These are phyloP conservation scores for Alternaria viburni DNA, from an alignment of 2,329 filamentous ascomycete species.

Conservation along the genomic window DNA sequence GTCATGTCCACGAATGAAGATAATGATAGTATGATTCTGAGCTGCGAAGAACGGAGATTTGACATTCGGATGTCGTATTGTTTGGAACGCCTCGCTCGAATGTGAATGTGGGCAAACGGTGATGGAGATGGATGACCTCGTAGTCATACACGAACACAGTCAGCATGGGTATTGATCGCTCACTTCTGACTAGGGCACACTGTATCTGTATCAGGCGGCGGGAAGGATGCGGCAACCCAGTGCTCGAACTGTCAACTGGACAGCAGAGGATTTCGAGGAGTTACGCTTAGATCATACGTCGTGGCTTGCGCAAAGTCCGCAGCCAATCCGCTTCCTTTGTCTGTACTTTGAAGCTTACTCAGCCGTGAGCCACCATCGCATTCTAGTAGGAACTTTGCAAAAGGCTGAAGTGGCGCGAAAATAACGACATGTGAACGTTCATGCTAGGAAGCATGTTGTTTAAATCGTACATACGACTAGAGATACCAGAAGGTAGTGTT, in stretches of 20 bases:
- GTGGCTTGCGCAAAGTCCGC: neutral
- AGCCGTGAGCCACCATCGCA: neutral
- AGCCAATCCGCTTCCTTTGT: neutral
- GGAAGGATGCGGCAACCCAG: neutral
- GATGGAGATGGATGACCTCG: neutral
- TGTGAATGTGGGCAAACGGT: neutral
- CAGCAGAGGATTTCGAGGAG: too few species aligned
- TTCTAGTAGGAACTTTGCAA: neutral
- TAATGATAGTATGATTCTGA: neutral
- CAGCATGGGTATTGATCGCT: neutral
- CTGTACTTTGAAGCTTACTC: too few species aligned
- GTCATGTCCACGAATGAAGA: neutral
- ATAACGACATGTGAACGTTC: neutral
- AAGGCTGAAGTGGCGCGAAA: neutral
- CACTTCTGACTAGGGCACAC: neutral
- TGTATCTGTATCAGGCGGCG: neutral
- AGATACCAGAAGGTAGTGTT: neutral
- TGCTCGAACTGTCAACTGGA: neutral
- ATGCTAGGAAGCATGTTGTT: neutral
- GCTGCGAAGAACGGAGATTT: constrained; percentile 3
- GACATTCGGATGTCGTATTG: neutral
- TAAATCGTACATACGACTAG: neutral
- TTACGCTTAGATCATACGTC: neutral
- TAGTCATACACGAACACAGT: neutral
- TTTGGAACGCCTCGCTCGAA: neutral